Conservation (phyloP, 345 rosid species). For the Mangifera indica region DNA sequence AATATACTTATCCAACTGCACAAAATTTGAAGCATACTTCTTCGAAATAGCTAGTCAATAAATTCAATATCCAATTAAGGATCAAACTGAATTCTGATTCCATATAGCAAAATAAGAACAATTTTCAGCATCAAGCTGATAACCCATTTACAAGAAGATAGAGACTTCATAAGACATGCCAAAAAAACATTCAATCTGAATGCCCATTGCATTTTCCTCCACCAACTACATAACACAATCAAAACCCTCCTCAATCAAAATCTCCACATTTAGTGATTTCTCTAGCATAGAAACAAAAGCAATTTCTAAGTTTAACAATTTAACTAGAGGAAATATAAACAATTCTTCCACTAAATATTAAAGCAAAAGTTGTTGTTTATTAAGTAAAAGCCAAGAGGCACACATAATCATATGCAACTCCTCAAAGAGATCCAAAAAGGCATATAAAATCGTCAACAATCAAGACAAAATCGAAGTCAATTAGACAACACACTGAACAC, state of each 20-base stretch:
- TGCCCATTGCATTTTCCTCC: neutral
- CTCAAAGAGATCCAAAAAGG: neutral
- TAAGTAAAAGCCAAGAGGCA: neutral
- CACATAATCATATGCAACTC: neutral
- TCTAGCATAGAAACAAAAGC: no score
- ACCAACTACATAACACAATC: neutral
- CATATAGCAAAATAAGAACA: neutral
- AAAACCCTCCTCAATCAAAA: neutral
- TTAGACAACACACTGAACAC: slow-evolving; percentile 41
- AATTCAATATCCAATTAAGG: no score
- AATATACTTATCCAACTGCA: no score
- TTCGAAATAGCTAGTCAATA: neutral
- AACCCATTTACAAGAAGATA: neutral
- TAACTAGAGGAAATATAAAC: no score
- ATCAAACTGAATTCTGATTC: no score
- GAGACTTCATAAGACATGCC: neutral
- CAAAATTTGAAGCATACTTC: neutral
- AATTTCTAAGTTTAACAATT: no score
- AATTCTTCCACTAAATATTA: no score
- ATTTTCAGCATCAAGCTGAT: neutral
- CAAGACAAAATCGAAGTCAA: slow-evolving; percentile 18
- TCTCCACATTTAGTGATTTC: no score
- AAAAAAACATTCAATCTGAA: neutral
- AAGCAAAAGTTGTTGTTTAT: neutral
- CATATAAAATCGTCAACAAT: neutral